Base-by-base conservation (phyloP, 805 yeast genomes). In the Schwanniomyces vanrijiae region DNA sequence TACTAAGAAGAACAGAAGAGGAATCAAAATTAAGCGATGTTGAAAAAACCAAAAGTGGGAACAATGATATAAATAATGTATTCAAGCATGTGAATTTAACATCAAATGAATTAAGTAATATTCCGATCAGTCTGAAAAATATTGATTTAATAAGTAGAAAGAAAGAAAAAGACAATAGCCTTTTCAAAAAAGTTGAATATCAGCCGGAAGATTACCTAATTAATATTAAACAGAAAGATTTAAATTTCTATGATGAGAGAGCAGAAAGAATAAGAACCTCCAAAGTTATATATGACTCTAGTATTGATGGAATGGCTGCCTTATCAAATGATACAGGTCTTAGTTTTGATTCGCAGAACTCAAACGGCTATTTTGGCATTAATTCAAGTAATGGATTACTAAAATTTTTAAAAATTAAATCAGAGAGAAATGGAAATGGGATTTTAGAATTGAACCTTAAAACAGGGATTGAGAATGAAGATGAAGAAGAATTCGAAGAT, bases 261-360 rank as follows among this genome's bases (percentile, higher is more conserved):
- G 58, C 51, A 11, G 57, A 56, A 37, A 37, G 25, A 4, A 47
- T 35, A 9, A 43, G 31, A 16, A 45, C 42, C 10, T 25, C 48
- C 5, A 46, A 48, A 13, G 48, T 51, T 26, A 44, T 55, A 5
- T 56, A 53, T 37, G 60, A 55, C 37, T 54, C 55, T 7, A 53
- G 61, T 52, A 60, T 68, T 42, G 88, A 84, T 60, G 87, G 88
- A 9, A 83, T 84, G 88, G 87, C 84, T 0, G 86, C 84, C 1
- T 56, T 81, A 20, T 75, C 81, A 37, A 56, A 56, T 34, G 58
- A 55, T 40, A 54, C 58, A 5, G 60, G 60, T 3, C 42, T 56
- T 25, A 46, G 45, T 11, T 47, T 56, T 34, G 56, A 56, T 25
- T 64, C 71, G 13, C 68, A 72, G 46, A 75, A 74, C 5, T 65